These are phyloP conservation scores for Vitis rupestris DNA, from an alignment of 164 flowering plant species.

Conservation along the genomic window DNA sequence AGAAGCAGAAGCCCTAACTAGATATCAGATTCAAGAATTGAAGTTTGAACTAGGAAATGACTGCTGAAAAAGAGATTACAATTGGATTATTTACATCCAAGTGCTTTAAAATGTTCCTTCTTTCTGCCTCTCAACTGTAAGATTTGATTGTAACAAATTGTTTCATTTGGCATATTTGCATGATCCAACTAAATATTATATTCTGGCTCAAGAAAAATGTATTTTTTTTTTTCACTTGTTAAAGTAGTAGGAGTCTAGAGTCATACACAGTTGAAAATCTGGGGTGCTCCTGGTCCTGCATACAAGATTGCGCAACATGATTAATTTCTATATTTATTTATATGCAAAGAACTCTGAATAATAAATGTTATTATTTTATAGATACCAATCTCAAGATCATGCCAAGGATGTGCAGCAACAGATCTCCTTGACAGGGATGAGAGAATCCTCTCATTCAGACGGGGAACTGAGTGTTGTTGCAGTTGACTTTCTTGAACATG, in stretches of 20 bases:
- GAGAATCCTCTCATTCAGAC: conserved; percentile 66
- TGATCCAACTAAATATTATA: too few relatives aligned
- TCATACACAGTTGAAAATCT: conserved; percentile 54
- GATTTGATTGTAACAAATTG: too few relatives aligned
- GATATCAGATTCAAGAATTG: too few relatives aligned
- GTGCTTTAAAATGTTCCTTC: too few relatives aligned
- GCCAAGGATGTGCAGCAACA: conserved; percentile 88
- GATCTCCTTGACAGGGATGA: conserved; percentile 77
- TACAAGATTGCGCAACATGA: conserved; percentile 3
- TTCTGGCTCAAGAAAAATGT: too few relatives aligned
- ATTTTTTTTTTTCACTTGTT: too few relatives aligned
- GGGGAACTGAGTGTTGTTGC: conserved; percentile 30
- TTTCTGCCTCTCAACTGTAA: too few relatives aligned
- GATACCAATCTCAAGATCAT: conserved; percentile 80
- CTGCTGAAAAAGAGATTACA: background rate
- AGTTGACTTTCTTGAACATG: background rate
- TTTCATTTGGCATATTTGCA: too few relatives aligned
- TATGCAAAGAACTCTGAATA: background rate
- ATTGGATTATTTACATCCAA: too few relatives aligned
- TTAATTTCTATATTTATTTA: conserved; percentile 1
- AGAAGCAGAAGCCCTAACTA: background rate
- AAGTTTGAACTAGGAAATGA: background rate
- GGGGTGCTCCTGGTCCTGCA: conserved; percentile 74
- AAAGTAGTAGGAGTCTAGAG: background rate
- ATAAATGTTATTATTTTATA: background rate